Evolutionary conservation across 163 green algal genomes (phyloP).

Genomic region (Scenedesmus sp.): DNA sequence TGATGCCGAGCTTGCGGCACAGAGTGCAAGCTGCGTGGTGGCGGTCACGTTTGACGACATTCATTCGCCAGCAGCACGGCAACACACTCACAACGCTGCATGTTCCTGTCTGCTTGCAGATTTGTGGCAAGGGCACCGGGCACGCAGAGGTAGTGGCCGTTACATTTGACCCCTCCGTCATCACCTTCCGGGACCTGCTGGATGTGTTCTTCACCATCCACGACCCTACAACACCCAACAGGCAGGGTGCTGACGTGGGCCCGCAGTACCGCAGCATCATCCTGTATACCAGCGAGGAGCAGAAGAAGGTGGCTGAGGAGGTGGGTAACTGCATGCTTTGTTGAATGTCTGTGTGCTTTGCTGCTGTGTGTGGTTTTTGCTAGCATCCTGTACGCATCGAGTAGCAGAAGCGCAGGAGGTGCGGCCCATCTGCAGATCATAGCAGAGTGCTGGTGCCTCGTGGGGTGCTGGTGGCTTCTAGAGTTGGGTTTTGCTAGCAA

Average conservation of each 20-base stretch:
- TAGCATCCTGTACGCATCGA: too few species aligned
- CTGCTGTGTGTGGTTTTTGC: too few species aligned
- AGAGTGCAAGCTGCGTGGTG: too few species aligned
- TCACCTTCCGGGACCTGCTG: conserved; percentile 78
- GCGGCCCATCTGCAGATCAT: too few species aligned
- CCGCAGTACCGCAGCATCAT: conserved; percentile 76
- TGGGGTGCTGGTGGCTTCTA: background rate
- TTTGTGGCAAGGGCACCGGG: conserved; percentile 61
- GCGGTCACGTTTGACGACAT: too few species aligned
- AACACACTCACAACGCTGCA: background rate
- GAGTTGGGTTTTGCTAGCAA: too few species aligned
- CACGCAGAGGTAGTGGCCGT: conserved; percentile 71
- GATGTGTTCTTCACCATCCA: conserved; percentile 83
- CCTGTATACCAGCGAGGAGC: conserved; percentile 61
- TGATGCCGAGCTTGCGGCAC: too few species aligned
- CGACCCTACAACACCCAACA: conserved; percentile 85
- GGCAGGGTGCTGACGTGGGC: conserved; percentile 69
- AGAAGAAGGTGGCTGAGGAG: conserved; percentile 62
- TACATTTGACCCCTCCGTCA: conserved; percentile 69
- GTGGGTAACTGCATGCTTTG: background rate
- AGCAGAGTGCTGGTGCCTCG: background rate
- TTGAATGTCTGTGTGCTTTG: too few species aligned
- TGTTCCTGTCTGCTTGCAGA: conserved; percentile 37
- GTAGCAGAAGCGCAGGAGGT: too few species aligned
- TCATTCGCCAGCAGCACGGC: too few species aligned